Evolutionary conservation across 345 rosid species (phyloP), one percentile per base, ranked within the genome.

Genomic region (Viola odorata): DNA sequence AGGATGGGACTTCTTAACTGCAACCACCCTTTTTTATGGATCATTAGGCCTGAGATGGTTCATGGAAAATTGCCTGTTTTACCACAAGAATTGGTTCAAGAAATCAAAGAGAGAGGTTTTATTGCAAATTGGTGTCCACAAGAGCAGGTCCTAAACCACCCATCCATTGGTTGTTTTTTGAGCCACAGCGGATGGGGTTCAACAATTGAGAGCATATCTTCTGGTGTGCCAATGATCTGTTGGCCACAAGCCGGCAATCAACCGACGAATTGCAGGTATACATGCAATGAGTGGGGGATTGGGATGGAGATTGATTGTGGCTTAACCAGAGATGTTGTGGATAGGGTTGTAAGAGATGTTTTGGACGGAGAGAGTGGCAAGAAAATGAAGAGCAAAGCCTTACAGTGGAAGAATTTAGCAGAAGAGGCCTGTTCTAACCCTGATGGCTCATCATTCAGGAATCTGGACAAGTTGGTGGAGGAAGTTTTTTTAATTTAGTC

Each of bases 111-210:
- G 12, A 53, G 9, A 17, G 56, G 37, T 15, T 53, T 16, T 9
- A 6, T 53, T 6, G 38, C 56, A 13, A 53, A 37, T 9, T 53
- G 56, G 56, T 53, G 56, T 36, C 56, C 56, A 7, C 56, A 53
- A 32, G 56, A 53, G 37, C 32, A 53, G 23, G 56, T 53, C 9
- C 56, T 53, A 0, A 53, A 17, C 8, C 56, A 53, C 56, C 56
- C 56, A 6, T 53, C 56, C 3, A 53, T 53, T 53, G 56, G 56
- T 5, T 36, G 56, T 11, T 53, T 53, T 37, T 17, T 53, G 37
- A 53, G 12, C 7, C 56, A 53, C 9, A 4, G 56, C 23, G 56
- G 56, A 6, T 53, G 56, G 56, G 50, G 50, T 47, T 47, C 50
- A 3, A 47, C 50, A 47, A 47, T 47, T 11, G 50, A 47, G 50